Evolutionary conservation across 352 stramenopile genomes (phyloP).

Genomic region (Phytophthora idaei): DNA sequence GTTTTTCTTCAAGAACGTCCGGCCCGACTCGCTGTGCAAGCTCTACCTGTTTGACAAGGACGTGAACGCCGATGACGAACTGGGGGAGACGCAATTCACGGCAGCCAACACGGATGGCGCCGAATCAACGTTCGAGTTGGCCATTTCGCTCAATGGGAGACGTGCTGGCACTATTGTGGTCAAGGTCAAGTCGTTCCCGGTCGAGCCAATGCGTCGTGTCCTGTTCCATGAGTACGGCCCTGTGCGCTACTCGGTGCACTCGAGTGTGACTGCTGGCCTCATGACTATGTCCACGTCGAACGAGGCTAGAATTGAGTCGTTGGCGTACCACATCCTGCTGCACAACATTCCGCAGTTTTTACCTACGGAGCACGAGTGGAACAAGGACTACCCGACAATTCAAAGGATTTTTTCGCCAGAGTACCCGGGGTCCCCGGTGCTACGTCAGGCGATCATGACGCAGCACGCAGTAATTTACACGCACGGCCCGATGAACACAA

Average conservation of each 20-base stretch:
- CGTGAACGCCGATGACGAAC: slow-evolving; percentile 39
- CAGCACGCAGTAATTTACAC: slow-evolving; percentile 48
- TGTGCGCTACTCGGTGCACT: slow-evolving; percentile 47
- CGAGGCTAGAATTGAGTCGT: slow-evolving; percentile 34
- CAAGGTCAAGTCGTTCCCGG: slow-evolving; percentile 38
- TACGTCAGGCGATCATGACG: slow-evolving; percentile 44
- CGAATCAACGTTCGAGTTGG: slow-evolving; percentile 34
- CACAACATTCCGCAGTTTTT: slow-evolving; percentile 45
- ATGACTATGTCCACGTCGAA: slow-evolving; percentile 43
- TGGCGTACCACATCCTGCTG: slow-evolving; percentile 45
- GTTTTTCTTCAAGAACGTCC: slow-evolving; percentile 44
- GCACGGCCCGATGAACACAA: slow-evolving; percentile 34
- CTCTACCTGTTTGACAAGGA: slow-evolving; percentile 45
- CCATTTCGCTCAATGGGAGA: slow-evolving; percentile 26
- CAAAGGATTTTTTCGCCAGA: slow-evolving; percentile 47
- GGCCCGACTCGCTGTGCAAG: slow-evolving; percentile 33
- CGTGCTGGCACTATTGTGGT: slow-evolving; percentile 35
- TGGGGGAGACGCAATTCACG: slow-evolving; percentile 39
- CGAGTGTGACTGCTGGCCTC: slow-evolving; percentile 40
- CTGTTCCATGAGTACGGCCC: slow-evolving; percentile 35
- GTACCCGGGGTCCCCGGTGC: slow-evolving; percentile 33
- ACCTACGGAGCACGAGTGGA: slow-evolving; percentile 43
- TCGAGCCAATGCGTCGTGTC: neutral
- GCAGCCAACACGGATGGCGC: slow-evolving; percentile 32
- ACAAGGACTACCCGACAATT: slow-evolving; percentile 45